These are phyloP conservation scores for Botrytis aclada DNA, from an alignment of 2,329 filamentous ascomycete species.

Conservation along the genomic window DNA sequence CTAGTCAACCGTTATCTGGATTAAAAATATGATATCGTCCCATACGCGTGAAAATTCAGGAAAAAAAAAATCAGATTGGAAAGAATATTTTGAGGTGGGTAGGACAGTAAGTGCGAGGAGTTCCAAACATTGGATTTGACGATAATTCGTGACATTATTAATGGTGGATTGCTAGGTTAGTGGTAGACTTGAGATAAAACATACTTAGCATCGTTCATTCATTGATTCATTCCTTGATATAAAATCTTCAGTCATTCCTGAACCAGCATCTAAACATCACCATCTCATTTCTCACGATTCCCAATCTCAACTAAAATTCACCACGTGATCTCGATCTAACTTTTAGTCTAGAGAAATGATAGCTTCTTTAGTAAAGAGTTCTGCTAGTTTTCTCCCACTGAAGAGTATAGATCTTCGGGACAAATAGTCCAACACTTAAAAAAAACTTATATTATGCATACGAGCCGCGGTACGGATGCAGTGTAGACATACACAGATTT, in stretches of 20 bases:
- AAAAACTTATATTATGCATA: background rate
- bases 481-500: background rate
- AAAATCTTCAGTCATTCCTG: background rate
- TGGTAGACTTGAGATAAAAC: background rate
- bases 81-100: background rate
- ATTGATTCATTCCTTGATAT: rapidly evolving
- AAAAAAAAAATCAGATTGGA: no score
- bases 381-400: background rate
- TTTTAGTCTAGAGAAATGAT: background rate
- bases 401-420: background rate
- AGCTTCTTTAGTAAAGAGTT: background rate
- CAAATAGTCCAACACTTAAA: rapidly evolving
- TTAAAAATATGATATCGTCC: background rate
- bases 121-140: background rate
- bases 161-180: rapidly evolving
- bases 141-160: background rate
- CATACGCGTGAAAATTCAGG: background rate
- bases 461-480: background rate
- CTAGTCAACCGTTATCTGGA: background rate
- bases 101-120: background rate
- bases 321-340: background rate
- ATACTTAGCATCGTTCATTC: background rate
- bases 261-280: background rate
- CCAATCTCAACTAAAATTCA: background rate
- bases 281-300: background rate